A percentile compares a stretch with the other conserved stretches of the same genome.
Conservation (phyloP, 2,329 filamentous ascomycete species). For the Fusarium fracticaudum region DNA sequence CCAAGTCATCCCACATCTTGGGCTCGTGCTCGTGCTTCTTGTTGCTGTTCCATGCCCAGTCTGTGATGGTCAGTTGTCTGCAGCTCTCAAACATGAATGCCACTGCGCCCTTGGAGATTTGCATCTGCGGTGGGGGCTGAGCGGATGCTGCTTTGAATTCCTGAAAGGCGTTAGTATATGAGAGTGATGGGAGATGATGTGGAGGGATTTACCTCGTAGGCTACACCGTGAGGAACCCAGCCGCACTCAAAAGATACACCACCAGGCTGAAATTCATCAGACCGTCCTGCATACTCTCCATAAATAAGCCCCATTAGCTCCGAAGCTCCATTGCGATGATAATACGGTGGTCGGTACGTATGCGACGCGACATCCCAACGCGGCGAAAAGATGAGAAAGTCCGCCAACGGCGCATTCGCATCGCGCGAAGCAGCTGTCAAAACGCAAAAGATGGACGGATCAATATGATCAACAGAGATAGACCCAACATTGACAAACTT, state of each 20-base stretch:
- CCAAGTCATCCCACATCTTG: constrained; percentile 41
- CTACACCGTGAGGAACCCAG: constrained; percentile 32
- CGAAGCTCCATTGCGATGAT: constrained; percentile 68
- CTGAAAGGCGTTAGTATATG: not conserved
- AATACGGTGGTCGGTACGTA: constrained; percentile 73
- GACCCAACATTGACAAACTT: constrained; percentile 65
- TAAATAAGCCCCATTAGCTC: constrained; percentile 66
- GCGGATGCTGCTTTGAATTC: constrained; percentile 39
- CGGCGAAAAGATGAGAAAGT: constrained; percentile 75
- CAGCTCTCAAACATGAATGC: constrained; percentile 43
- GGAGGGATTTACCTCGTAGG: constrained; percentile 12
- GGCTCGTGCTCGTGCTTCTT: constrained; percentile 42
- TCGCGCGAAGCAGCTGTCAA: constrained; percentile 66
- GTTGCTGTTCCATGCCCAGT: constrained; percentile 39
- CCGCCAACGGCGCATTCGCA: constrained; percentile 64
- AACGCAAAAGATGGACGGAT: constrained; percentile 73
- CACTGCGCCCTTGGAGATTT: constrained; percentile 37
- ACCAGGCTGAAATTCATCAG: constrained; percentile 32
- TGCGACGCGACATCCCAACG: constrained; percentile 70
- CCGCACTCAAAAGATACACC: constrained; percentile 31
- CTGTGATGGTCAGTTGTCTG: constrained; percentile 36
- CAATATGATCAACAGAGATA: constrained; percentile 64
- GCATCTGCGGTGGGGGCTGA: constrained; percentile 26
- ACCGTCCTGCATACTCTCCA: constrained; percentile 45
- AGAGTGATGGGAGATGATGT: accelerated